Base-by-base conservation (phyloP, 345 rosid genomes). In the Litchi chinensis region DNA sequence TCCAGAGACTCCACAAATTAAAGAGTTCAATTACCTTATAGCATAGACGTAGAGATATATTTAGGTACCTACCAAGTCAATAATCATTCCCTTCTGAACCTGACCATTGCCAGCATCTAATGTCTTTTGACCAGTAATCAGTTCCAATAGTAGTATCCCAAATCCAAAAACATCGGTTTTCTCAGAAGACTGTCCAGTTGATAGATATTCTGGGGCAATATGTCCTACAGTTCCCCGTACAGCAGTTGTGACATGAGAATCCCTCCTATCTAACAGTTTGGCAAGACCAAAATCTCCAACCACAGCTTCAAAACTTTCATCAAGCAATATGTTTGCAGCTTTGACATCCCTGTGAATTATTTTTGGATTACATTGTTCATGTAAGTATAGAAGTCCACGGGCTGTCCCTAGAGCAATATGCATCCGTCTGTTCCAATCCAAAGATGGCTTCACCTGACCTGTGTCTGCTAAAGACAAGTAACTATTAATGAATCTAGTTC, bases 281-380 rank as follows among this genome's bases (percentile, higher is more conserved):
- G 98, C 98, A 0, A 95, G 92, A 43, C 99, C 98, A 76, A 95
- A 95, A 80, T 95, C 98, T 15, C 99, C 98, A 43, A 95, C 99
- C 8, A 95, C 91, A 32, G 97, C 97, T 88, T 96, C 98, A 78
- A 92, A 93, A 80, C 93, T 88, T 80, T 91, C 97, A 57, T 95
- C 98, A 37, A 93, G 97, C 37, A 95, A 80, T 68, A 95, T 92
- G 62, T 95, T 95, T 46, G 99, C 99, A 56, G 99, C 99, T 88
- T 95, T 95, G 65, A 95, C 98, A 69, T 95, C 99, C 82, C 98
- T 87, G 76, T 93, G 99, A 68, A 93, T 95, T 62, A 96, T 96
- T 88, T 86, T 94, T 18, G 99, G 99, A 79, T 90, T 94, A 80
- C 97, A 91, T 62, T 94, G 98, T 78, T 96, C 98, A n/a, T 96